Conservation (phyloP, 805 yeast species). For the Candida nemodendra region DNA sequence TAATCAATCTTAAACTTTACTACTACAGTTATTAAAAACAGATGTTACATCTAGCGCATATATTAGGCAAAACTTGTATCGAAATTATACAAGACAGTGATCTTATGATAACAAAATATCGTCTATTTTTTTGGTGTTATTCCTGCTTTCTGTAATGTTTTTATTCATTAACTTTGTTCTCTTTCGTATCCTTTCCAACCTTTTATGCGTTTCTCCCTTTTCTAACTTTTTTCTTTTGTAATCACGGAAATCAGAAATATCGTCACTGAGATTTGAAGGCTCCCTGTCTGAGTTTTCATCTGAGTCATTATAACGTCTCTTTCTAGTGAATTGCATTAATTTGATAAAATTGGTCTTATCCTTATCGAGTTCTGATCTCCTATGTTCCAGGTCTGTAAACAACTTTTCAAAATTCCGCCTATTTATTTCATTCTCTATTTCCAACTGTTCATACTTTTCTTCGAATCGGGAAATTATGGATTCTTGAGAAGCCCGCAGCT, state of each 20-base stretch:
- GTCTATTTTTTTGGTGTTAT: constrained; percentile 12
- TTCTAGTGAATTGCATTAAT: constrained; percentile 18
- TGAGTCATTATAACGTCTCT: constrained; percentile 9
- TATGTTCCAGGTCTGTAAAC: constrained; percentile 24
- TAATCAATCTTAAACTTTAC: too few relatives aligned
- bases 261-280: constrained; percentile 1
- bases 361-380: constrained; percentile 26
- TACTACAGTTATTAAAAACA: too few relatives aligned
- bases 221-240: constrained; percentile 4
- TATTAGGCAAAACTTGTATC: too few relatives aligned
- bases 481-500: constrained; percentile 29
- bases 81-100: too few relatives aligned
- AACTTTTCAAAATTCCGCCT: constrained; percentile 25
- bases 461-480: constrained; percentile 67
- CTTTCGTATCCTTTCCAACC: constrained; percentile 13
- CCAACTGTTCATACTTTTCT: constrained; percentile 62
- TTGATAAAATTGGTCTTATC: constrained; percentile 27
- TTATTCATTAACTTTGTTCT: constrained; percentile 14
- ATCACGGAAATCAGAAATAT: neutral
- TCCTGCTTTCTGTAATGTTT: constrained; percentile 14
- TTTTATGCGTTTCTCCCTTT: constrained; percentile 6
- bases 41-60: too few relatives aligned
- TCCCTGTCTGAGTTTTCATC: constrained; percentile 3
- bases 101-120: too few relatives aligned
- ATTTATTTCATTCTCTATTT: constrained; percentile 42